Base-by-base conservation (phyloP, 176 grass and related monocot species). In the Thalia dealbata region DNA sequence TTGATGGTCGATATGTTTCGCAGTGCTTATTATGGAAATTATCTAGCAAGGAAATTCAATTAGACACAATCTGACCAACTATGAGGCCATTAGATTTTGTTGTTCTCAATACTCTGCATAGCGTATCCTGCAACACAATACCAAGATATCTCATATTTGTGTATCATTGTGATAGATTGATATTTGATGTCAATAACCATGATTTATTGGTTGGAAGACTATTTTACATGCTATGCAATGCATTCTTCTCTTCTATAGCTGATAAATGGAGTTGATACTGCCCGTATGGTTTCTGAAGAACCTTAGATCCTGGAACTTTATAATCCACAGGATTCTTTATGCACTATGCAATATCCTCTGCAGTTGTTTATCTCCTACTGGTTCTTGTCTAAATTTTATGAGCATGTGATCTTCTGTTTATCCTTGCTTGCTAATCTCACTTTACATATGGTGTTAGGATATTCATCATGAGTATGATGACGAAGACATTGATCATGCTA, bases 331-430 rank as follows among this genome's bases (percentile, higher is more conserved):
- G 38, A n/a, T n/a, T 12, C 30, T 43, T n/a, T 44, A 43, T 22
- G 7, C 35, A 65, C 12, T 64, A 30, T 64, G 38, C 4, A 7
- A 68, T 11, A 68, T 68, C 65, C n/a, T 22, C 38, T 68, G 12
- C 8, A 13, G 38, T 8, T 52, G 42, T 0, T 19, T 72, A 29
- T 6, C n/a, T 72, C 28, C 58, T 30, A 56, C 51, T 35, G 14
- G 15, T 32, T 27, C 48, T 21, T 27, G 11, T 59, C 23, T 52
- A 60, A 52, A 79, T 26, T 78, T 69, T 54, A 65, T 24, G 0
- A 50, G 27, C 42, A 73, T 11, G 72, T 64, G 76, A 45, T 65
- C 72, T 61, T 35, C 69, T 72, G 7, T 29, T 73, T 16, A 48
- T 80, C 43, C 78, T 84, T 62, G 52, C 18, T 43, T 27, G 14